These are phyloP conservation scores for Talaromyces sp. DNA, from an alignment of 2,329 filamentous ascomycete species.

Conservation along the genomic window DNA sequence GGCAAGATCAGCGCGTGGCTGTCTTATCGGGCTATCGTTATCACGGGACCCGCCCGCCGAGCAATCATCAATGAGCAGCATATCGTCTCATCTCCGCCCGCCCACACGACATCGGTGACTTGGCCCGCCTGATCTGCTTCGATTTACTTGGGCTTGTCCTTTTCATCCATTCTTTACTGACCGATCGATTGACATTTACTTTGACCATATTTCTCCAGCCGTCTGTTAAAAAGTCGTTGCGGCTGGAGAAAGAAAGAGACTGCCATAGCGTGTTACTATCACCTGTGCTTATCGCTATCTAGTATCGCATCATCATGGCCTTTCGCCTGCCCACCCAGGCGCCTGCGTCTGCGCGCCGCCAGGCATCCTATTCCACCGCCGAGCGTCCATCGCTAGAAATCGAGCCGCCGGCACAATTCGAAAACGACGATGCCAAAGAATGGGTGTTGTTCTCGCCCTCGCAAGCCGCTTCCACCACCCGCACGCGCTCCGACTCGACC, in stretches of 20 bases:
- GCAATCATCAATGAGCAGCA: too few species aligned
- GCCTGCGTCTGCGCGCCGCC: constrained; percentile 19
- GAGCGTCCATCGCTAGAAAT: constrained; percentile 24
- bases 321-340: constrained; percentile 34
- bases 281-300: constrained; percentile 6
- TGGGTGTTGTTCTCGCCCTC: constrained; percentile 92
- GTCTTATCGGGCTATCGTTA: not conserved
- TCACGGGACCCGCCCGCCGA: constrained; percentile 8
- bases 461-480: constrained; percentile 58
- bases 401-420: not conserved
- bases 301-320: constrained; percentile 23
- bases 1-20: not conserved
- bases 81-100: not conserved
- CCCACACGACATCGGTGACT: not conserved
- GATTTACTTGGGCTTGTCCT: not conserved
- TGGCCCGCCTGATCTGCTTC: constrained; percentile 4
- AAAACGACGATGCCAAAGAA: constrained; percentile 72
- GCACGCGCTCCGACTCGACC: constrained; percentile 62
- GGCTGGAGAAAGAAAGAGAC: not conserved
- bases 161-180: not conserved
- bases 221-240: not conserved
- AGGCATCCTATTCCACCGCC: constrained; percentile 27
- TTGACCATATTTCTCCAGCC: constrained; percentile 2
- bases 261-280: too few species aligned
- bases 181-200: not conserved